These are phyloP conservation scores for Nothopassalora personata DNA, from an alignment of 2,329 filamentous ascomycete genomes.

Conservation along the genomic window DNA sequence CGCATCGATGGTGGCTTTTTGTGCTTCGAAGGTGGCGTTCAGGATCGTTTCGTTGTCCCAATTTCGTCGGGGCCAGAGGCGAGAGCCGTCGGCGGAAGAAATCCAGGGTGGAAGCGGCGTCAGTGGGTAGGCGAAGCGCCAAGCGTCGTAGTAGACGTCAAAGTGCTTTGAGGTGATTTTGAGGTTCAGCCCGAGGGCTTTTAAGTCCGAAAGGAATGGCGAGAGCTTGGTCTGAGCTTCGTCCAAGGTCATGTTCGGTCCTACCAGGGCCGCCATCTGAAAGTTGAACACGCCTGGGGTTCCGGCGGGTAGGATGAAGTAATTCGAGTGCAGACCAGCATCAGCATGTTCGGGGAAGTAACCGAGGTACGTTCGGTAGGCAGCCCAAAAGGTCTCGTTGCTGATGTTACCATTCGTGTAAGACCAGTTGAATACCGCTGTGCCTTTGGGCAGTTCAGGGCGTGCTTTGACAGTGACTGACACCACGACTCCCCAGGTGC, in stretches of 20 bases:
- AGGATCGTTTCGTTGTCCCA: background rate
- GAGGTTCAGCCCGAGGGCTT: background rate
- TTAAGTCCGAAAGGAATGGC: background rate
- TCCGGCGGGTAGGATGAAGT: background rate
- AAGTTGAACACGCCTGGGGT: background rate
- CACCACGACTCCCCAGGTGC: conserved; percentile 16
- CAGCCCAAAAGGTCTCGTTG: background rate
- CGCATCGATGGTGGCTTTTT: background rate
- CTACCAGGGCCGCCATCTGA: background rate
- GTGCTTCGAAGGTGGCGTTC: background rate
- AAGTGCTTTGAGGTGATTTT: background rate
- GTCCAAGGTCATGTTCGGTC: background rate
- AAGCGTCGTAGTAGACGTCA: background rate
- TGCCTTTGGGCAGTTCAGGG: background rate
- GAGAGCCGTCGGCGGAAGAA: background rate
- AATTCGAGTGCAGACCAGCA: background rate
- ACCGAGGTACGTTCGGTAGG: background rate
- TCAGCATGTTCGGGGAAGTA: background rate
- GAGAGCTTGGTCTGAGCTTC: background rate
- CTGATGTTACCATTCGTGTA: background rate
- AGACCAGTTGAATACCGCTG: background rate
- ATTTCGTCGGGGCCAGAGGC: background rate
- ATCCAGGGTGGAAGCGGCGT: background rate
- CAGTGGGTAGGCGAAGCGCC: background rate
- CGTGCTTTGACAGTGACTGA: background rate